Evolutionary conservation across 108 stramenopile species (phyloP), one percentile per base, ranked within the genome.

Genomic region (Nannochloropsis granulata): DNA sequence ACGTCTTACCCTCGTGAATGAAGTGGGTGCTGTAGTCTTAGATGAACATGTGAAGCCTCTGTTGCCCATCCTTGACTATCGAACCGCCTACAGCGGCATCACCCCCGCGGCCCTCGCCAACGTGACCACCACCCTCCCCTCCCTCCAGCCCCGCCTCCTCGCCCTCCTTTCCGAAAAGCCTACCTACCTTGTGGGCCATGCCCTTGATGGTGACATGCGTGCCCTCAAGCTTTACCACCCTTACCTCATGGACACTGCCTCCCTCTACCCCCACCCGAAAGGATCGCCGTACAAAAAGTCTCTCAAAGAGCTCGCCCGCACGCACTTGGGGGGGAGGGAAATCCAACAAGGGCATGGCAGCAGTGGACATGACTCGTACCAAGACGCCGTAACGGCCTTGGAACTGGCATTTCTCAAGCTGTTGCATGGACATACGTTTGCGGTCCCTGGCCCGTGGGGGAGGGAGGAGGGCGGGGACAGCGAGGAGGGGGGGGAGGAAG

Each of bases 121-220:
- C 25, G 90, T 96, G 13, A 82, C 92, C 3, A 92, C 91, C 43
- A 82, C 88, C 44, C 84, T 96, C 24, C 87, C 92, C 71, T 89
- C 94, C 82, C 92, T 94, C n/a, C 96, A 95, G 89, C 90, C 83
- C 19, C 86, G 86, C n/a, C 81, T 97, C n/a, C 82, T 94, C 46
- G 45, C 83, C 0, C 84, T 90, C 79, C 87, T 97, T 46, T 16
- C 56, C 56, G 83, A 87, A 19, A 88, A 89, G 45, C 83, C 90
- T 24, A 95, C 95, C 83, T 92, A 96, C 56, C 78, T 97, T 78
- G 92, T 96, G 43, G 96, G 95, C 0, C 96, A 97, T 91, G 94
- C 94, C 43, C 87, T 95, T 44, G 96, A 97, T 84, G 95, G 95
- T 85, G 96, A 97, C 89, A 86, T 97, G 14, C 90, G 83, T 82